Percentiles rank a stretch among this genome's conserved stretches.
Evolutionary conservation across 306 rosid species (phyloP).

Genomic region (Quillaja saponaria): DNA sequence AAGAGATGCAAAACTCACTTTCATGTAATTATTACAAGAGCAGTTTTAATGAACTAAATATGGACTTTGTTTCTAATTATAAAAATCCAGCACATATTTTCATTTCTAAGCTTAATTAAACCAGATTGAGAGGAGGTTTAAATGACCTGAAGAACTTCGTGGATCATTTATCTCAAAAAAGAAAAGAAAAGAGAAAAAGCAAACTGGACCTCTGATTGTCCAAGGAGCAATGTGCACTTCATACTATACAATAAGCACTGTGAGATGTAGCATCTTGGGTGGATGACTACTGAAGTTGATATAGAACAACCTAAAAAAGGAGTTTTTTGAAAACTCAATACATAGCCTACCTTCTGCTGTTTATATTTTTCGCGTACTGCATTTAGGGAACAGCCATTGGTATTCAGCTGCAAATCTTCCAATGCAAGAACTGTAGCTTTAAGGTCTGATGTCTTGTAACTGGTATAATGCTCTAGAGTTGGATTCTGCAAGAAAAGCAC

Average conservation of each 20-base stretch:
- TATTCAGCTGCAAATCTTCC: constrained; percentile 64
- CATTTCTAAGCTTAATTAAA: constrained; percentile 6
- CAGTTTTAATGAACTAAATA: constrained; percentile 18
- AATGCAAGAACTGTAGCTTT: constrained; percentile 67
- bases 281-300: not conserved
- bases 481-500: constrained; percentile 55
- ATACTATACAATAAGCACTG: constrained; percentile 2
- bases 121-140: not conserved
- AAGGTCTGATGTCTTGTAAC: constrained; percentile 65
- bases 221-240: not conserved
- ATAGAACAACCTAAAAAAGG: not conserved
- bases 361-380: constrained; percentile 75
- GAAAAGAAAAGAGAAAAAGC: not conserved
- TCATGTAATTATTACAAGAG: constrained; percentile 18
- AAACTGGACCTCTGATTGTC: not conserved
- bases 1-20: constrained; percentile 18
- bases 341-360: constrained; percentile 61
- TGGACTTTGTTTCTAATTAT: too few relatives aligned
- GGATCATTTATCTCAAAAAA: not conserved
- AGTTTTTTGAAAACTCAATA: not conserved
- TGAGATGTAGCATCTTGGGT: not conserved
- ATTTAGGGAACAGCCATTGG: constrained; percentile 54
- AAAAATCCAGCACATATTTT: not conserved
- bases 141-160: too few relatives aligned
- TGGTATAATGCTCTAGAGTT: constrained; percentile 75